Evolutionary conservation across 495 filamentous ascomycete species (phyloP).

Genomic region (Talaromyces trachyspermus): DNA sequence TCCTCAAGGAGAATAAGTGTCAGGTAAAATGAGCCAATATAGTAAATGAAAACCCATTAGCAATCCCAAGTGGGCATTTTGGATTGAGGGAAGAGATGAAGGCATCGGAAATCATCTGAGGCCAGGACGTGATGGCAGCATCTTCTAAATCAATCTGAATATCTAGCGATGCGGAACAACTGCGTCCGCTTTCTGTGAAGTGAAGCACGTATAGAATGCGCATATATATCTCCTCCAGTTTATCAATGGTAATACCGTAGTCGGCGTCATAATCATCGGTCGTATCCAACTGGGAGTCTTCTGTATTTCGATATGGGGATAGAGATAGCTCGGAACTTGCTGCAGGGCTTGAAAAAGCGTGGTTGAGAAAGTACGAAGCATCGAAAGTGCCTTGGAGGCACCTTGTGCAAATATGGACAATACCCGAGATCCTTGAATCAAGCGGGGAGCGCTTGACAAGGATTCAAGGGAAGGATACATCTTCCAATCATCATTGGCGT

Average conservation of each 20-base stretch:
- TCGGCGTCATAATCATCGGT: no score
- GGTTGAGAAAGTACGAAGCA: no score
- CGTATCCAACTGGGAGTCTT: no score
- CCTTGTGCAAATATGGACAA: not conserved
- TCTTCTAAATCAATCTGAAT: constrained; percentile 25
- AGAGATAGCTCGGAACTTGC: no score
- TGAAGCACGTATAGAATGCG: constrained; percentile 19
- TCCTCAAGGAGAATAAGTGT: constrained; percentile 12
- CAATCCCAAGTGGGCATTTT: no score
- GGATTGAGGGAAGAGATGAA: constrained; percentile 17
- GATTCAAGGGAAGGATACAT: no score
- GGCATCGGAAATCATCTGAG: constrained; percentile 10
- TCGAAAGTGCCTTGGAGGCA: no score
- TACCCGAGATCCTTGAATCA: no score
- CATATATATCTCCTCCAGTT: constrained; percentile 27
- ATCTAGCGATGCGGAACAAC: constrained; percentile 11
- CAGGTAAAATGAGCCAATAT: constrained; percentile 25
- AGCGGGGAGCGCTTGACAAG: no score
- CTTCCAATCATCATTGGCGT: constrained; percentile 21
- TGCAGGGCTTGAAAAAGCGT: no score
- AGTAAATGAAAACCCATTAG: not conserved
- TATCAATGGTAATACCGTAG: constrained; percentile 16
- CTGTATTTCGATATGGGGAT: no score
- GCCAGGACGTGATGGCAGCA: constrained; percentile 19
- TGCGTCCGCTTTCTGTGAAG: constrained; percentile 7